A percentile compares a stretch with the other conserved stretches of the same genome.
Conservation (phyloP, 306 rosid species). For the Trifolium repens region DNA sequence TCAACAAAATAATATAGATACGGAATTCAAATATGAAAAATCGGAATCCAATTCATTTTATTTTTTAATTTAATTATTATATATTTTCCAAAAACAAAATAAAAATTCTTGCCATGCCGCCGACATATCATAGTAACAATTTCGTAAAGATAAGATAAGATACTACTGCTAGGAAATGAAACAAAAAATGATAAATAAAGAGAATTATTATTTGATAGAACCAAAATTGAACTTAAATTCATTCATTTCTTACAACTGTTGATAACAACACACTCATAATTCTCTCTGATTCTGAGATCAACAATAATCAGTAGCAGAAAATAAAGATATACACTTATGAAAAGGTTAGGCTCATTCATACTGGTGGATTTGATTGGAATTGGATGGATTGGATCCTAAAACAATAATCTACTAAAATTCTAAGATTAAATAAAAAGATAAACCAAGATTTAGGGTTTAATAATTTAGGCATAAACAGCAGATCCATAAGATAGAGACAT, state of each 20-base stretch:
- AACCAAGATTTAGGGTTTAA: background rate
- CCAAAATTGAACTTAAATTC: constrained; percentile 56
- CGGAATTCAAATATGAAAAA: background rate
- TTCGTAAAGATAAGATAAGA: background rate
- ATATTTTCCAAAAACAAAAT: background rate
- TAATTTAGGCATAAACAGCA: constrained; percentile 69
- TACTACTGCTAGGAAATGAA: background rate
- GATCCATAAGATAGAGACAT: constrained; percentile 96
- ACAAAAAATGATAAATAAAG: background rate
- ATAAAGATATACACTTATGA: constrained; percentile 50
- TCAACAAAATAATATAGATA: background rate
- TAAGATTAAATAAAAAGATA: constrained; percentile 6
- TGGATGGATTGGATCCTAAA: constrained; percentile 6
- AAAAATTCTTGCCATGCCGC: background rate
- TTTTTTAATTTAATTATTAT: too few species aligned
- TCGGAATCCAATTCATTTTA: background rate
- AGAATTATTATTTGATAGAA: background rate
- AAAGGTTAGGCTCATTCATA: constrained; percentile 24
- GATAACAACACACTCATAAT: constrained; percentile 35
- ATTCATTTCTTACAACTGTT: constrained; percentile 59
- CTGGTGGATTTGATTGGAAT: background rate
- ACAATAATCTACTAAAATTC: constrained; percentile 29
- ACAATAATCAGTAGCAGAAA: constrained; percentile 41
- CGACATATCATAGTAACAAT: constrained; percentile 1
- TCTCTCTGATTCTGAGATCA: background rate